Conservation (phyloP, 169 alveolate genomes). For the Plasmodium coatneyi region DNA sequence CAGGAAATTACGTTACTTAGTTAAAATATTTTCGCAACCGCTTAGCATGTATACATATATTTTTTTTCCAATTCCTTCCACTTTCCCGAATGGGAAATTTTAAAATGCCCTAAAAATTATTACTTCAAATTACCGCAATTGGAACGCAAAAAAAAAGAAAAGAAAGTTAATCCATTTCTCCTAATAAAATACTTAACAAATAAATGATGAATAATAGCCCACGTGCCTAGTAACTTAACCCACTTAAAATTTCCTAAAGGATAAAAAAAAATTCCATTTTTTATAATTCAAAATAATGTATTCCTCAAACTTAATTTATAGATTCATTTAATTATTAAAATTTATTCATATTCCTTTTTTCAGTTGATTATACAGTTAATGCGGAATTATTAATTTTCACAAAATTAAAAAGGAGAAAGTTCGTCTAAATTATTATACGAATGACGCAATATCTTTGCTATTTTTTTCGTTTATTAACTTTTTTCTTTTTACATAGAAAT, state of each 20-base stretch:
- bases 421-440: background rate
- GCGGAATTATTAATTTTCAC: background rate
- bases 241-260: background rate
- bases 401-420: background rate
- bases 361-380: background rate
- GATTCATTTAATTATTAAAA: background rate
- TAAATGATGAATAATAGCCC: background rate
- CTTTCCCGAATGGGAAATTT: background rate
- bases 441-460: background rate
- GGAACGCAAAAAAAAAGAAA: background rate
- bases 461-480: background rate
- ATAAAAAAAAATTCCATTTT: background rate
- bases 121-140: background rate
- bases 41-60: background rate
- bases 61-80: background rate
- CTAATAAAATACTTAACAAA: background rate
- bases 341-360: background rate
- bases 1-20: background rate
- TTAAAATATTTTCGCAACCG: background rate
- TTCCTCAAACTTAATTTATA: background rate
- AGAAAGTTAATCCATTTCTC: background rate
- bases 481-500: background rate
- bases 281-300: background rate
- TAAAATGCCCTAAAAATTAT: background rate
- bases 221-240: background rate